phyloP scores from a whole-genome alignment of 441 rosid genomes.

The California macrophylla region DNA sequence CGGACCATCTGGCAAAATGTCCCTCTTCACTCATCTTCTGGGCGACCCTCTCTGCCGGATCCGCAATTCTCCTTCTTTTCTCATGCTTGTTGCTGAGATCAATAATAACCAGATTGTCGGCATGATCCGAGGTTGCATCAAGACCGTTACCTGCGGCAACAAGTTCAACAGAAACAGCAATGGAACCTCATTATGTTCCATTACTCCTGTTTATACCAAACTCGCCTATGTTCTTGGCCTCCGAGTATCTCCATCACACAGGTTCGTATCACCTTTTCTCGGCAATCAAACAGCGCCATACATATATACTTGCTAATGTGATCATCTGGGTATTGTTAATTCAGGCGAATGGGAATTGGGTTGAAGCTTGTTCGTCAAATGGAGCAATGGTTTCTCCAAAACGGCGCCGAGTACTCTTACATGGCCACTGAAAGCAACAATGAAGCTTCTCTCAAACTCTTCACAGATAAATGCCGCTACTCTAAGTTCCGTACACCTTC shows the following conservation, averaged over 20 bases:
- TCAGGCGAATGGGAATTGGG: background rate
- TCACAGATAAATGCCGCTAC: background rate
- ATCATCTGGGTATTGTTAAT: background rate
- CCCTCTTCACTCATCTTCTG: background rate
- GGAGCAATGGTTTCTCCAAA: background rate
- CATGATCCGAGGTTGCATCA: constrained; percentile 89
- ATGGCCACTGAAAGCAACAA: background rate
- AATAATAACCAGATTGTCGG: background rate
- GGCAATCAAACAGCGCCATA: too few relatives aligned
- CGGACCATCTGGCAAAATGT: background rate
- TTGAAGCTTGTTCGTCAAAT: background rate
- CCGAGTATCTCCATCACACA: constrained; percentile 75
- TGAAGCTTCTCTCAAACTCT: background rate
- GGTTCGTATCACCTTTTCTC: constrained; percentile 31
- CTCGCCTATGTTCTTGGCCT: constrained; percentile 87
- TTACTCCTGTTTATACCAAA: constrained; percentile 60
- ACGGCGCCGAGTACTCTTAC: background rate
- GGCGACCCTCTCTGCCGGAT: background rate
- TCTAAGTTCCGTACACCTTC: background rate
- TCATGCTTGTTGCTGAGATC: background rate
- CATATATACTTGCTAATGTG: background rate
- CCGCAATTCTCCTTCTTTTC: background rate
- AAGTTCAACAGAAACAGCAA: constrained; percentile 33
- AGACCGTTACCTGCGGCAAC: constrained; percentile 84
- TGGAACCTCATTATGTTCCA: background rate